Evolutionary conservation across 2,329 filamentous ascomycete genomes (phyloP), one percentile per base, ranked within the genome.

Genomic region (Aureobasidium sp.): DNA sequence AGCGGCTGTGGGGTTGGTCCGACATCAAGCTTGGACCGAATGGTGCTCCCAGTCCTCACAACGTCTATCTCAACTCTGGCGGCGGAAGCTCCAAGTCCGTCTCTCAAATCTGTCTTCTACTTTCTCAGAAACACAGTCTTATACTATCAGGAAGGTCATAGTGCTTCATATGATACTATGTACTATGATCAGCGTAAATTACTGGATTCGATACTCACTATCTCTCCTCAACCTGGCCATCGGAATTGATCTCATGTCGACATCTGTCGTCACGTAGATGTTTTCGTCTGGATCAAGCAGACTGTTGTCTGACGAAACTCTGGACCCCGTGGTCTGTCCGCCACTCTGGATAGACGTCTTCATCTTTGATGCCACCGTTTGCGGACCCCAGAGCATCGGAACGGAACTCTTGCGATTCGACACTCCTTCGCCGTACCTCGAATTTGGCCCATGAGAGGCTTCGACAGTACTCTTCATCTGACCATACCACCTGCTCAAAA

Each of bases 401-500:
- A 59, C 5, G 3, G 44, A 59, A 49, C 34, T 59, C 14, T 59
- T 59, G n/a, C 56, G 42, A 22, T 39, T 59, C 8, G 56, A 59
- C 5, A 25, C n/a, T 29, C 56, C 56, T 17, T 48, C 25, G 20
- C 56, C 56, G 12, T 59, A 48, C 9, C 48, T 47, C 9, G 42
- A 37, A 15, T 7, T 39, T 25, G 37, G 53, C 36, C 53, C 53
- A n/a, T 31, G 44, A 3, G 56, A 59, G 15, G n/a, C 41, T n/a
- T 53, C 48, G 25, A 44, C 49, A 27, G 47, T 61, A 20, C 47
- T 61, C 41, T 47, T 61, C 48, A 61, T 37, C 20, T 39, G 39
- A 20, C 29, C 47, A 17, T 61, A 61, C 59, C 59, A 61, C 27
- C 47, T 17, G 22, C 64, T 63, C 60, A 66, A 53, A 42, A 72